Base-by-base conservation (phyloP, 1,284 basidiomycete genomes). In the Fistulina hepatica region DNA sequence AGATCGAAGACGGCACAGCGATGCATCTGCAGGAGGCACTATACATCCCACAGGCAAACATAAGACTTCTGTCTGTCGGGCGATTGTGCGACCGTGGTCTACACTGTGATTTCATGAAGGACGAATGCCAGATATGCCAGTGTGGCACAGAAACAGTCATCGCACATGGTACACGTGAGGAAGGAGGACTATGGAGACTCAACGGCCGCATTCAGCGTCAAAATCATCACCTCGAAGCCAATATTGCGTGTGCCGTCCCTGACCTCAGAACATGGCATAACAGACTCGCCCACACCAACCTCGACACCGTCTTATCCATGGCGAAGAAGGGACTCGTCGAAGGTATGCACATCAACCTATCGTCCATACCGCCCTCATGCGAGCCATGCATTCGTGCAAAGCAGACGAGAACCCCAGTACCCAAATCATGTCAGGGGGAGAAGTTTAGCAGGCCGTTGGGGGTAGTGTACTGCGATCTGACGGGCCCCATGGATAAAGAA, bases 271-370 rank as follows among this genome's bases (percentile, higher is more conserved):
- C 53, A 3, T 61, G 56, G 53, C 59, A 61, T 34, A 40, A 39
- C 15, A 48, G 50, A 8, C 52, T 60, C 3, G 55, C 56, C 0
- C 60, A 63, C 39, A 46, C 52, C 3, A 56, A 55, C 36, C 44
- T 48, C 20, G 35, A 50, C 15, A 30, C 51, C 0, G 42, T 61
- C 2, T 33, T 37, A 2, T 35, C 54, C 4, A 58, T 62, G 51
- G 54, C 55, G 1, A 38, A 41, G 2, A 38, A 44, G 2, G 37
- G 44, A 8, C 32, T 48, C 8, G 50, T 49, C 8, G 28, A 44
- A 53, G 60, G 60, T 61, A 59, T 58, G 58, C 54, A 46, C 6
- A 24, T 50, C 22, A 39, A 50, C 33, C 45, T 51, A n/a, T 51
- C 52, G 1, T 7, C 24, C 5, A 13, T 31, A 3, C 54, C 47